A percentile compares a stretch with the other conserved stretches of the same genome.
phyloP scores from a whole-genome alignment of 257 asterid species.

The Solanum clarkiae region DNA sequence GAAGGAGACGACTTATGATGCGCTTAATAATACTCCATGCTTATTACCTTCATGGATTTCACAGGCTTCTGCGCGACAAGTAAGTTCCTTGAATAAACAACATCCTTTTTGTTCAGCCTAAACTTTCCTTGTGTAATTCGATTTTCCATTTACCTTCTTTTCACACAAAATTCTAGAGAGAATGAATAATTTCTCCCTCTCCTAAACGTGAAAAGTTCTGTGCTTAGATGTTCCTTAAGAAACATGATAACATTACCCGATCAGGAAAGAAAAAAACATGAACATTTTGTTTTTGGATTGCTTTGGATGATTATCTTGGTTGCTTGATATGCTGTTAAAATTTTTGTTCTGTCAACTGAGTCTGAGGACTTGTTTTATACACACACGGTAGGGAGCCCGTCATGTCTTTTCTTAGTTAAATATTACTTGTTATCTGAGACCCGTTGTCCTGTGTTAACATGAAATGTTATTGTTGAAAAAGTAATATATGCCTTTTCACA shows the following conservation, averaged over 20 bases:
- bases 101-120: neutral
- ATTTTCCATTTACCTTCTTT: neutral
- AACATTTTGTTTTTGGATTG: neutral
- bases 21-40: constrained; percentile 87
- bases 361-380: neutral
- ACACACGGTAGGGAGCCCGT: neutral
- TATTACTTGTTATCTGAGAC: neutral
- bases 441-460: neutral
- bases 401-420: neutral
- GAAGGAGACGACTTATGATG: constrained; percentile 95
- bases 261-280: neutral
- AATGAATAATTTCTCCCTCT: neutral
- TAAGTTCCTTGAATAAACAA: constrained; percentile 19
- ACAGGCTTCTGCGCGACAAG: constrained; percentile 98
- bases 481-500: neutral
- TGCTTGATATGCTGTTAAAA: neutral
- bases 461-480: neutral
- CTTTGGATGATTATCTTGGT: neutral
- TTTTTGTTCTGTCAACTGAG: neutral
- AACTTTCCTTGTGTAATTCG: neutral
- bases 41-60: constrained; percentile 97
- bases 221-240: neutral
- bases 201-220: neutral
- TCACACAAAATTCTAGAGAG: neutral
- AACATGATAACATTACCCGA: neutral